These are phyloP conservation scores for Acanthamoeba sp. DNA, from an alignment of 208 protist genomes.

Conservation along the genomic window DNA sequence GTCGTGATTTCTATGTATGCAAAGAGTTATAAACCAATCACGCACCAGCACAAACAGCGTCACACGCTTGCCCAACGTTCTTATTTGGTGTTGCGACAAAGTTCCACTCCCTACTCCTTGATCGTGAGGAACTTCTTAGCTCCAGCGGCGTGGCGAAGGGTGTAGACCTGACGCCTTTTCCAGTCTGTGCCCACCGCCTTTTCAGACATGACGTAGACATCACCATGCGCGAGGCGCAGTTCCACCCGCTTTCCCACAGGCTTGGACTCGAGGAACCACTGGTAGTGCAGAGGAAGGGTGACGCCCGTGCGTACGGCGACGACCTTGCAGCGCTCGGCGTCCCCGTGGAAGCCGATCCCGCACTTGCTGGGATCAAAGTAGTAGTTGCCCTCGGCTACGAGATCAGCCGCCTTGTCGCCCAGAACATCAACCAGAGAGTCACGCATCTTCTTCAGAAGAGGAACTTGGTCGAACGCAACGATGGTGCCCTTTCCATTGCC, in stretches of 20 bases:
- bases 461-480: constrained; percentile 69
- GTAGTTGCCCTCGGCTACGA: constrained; percentile 85
- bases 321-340: constrained; percentile 81
- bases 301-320: constrained; percentile 76
- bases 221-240: constrained; percentile 78
- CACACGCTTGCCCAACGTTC: too few species aligned
- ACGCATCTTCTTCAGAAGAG: constrained; percentile 44
- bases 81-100: neutral
- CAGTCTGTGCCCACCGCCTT: constrained; percentile 82
- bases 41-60: neutral
- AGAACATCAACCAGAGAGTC: constrained; percentile 10
- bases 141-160: constrained; percentile 77
- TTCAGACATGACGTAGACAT: constrained; percentile 85
- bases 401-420: constrained; percentile 50
- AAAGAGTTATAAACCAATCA: too few species aligned
- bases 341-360: constrained; percentile 84
- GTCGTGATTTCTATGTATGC: too few species aligned
- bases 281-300: constrained; percentile 77
- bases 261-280: constrained; percentile 80
- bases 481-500: constrained; percentile 80
- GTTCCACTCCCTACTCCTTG: neutral
- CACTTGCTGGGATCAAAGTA: constrained; percentile 82
- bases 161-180: constrained; percentile 77
- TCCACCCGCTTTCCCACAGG: constrained; percentile 59
- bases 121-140: constrained; percentile 65